A percentile compares a stretch with the other conserved stretches of the same genome.
These are phyloP conservation scores for Eucalyptus coolabah DNA, from an alignment of 345 rosid genomes.

Conservation along the genomic window DNA sequence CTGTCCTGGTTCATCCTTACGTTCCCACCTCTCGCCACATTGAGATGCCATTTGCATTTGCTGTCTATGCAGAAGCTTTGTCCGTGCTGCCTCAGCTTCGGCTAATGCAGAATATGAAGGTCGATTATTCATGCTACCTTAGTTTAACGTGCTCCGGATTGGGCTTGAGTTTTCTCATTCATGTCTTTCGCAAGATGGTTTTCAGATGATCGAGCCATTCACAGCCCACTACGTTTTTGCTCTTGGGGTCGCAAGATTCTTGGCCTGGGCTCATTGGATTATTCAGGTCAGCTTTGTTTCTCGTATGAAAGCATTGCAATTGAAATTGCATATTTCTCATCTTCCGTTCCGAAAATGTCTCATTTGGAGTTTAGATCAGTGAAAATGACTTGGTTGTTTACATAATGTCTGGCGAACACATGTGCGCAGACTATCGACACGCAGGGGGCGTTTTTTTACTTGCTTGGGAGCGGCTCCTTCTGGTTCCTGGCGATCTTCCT, in stretches of 20 bases:
- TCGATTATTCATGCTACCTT: not conserved
- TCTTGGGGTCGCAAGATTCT: slow-evolving; percentile 60
- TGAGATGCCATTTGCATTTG: slow-evolving; percentile 51
- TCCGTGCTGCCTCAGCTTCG: slow-evolving; percentile 88
- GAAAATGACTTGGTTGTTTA: not conserved
- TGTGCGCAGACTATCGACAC: slow-evolving; percentile 38
- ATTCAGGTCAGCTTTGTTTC: slow-evolving; percentile 24
- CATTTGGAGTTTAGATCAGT: not conserved
- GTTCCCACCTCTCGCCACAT: not conserved
- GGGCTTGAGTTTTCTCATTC: not conserved
- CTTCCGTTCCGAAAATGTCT: not conserved
- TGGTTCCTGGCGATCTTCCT: slow-evolving; percentile 58
- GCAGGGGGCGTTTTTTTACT: slow-evolving; percentile 28
- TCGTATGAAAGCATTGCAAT: not conserved
- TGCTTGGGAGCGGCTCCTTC: slow-evolving; percentile 37
- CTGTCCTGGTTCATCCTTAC: slow-evolving; percentile 39
- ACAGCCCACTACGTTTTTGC: slow-evolving; percentile 86
- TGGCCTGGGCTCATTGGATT: slow-evolving; percentile 77
- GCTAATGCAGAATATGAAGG: slow-evolving; percentile 83
- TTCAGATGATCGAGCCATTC: slow-evolving; percentile 80
- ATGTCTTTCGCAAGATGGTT: not conserved
- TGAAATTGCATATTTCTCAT: not conserved
- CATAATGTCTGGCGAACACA: not conserved
- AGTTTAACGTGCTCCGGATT: not conserved
- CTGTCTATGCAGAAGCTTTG: slow-evolving; percentile 52